These are phyloP conservation scores for Fraxinus excelsior DNA, from an alignment of 257 asterid species.

Conservation along the genomic window DNA sequence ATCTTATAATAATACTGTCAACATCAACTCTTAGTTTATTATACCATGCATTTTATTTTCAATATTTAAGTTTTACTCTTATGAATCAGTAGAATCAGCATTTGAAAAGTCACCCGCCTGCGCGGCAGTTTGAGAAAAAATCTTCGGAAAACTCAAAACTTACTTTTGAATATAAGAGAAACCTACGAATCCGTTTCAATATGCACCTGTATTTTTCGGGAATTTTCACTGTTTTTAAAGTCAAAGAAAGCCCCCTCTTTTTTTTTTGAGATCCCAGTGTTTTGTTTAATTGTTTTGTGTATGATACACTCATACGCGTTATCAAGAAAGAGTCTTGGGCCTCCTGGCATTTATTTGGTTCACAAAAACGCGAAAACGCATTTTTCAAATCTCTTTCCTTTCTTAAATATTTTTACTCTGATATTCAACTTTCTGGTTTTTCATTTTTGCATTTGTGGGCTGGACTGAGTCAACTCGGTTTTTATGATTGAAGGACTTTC, in stretches of 20 bases:
- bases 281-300: not conserved
- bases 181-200: not conserved
- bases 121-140: conserved; percentile 29
- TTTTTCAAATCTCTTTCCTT: conserved; percentile 27
- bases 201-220: conserved; percentile 4
- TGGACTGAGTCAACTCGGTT: conserved; percentile 44
- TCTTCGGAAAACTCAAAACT: conserved; percentile 21
- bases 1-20: conserved; percentile 11
- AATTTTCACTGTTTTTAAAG: conserved; percentile 6
- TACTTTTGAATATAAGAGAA: conserved; percentile 6
- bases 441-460: conserved; percentile 25
- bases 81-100: not conserved
- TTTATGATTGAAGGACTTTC: conserved; percentile 29
- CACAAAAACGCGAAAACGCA: conserved; percentile 22
- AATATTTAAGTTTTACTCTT: not conserved
- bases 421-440: conserved; percentile 30
- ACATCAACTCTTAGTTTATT: conserved; percentile 18
- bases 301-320: conserved; percentile 36
- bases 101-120: conserved; percentile 40
- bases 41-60: conserved; percentile 25
- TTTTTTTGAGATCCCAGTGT: conserved; percentile 21
- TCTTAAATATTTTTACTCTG: conserved; percentile 3
- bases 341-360: conserved; percentile 23
- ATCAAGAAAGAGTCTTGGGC: conserved; percentile 41
- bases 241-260: conserved; percentile 19